Conservation (phyloP, 129 eudicot species). For the Flaveria sonorensis region DNA sequence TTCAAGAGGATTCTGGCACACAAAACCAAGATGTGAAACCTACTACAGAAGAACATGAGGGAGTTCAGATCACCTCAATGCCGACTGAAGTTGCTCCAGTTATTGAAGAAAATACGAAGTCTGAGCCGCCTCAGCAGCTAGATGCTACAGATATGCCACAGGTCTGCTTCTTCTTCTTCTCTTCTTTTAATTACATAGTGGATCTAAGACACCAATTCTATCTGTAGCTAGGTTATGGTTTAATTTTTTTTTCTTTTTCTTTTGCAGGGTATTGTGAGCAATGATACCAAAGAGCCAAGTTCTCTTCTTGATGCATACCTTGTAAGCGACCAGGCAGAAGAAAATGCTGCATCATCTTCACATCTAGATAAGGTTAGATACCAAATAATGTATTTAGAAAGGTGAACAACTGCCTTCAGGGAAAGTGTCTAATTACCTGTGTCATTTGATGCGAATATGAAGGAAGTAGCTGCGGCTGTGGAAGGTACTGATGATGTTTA, state of each 20-base stretch:
- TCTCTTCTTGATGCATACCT: slow-evolving; percentile 74
- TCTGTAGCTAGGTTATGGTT: slow-evolving; percentile 25
- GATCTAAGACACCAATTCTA: slow-evolving; percentile 20
- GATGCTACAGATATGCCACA: slow-evolving; percentile 35
- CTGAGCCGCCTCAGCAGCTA: slow-evolving; percentile 35
- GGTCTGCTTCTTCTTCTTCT: slow-evolving; percentile 42
- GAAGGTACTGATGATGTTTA: slow-evolving; percentile 46
- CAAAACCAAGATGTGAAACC: slow-evolving; percentile 38
- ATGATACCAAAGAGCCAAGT: slow-evolving; percentile 40
- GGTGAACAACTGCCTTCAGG: not conserved
- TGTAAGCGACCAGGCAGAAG: slow-evolving; percentile 48
- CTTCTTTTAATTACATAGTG: not conserved
- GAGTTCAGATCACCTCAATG: slow-evolving; percentile 34
- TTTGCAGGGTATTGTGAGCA: slow-evolving; percentile 46
- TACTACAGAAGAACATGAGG: slow-evolving; percentile 41
- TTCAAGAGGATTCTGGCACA: slow-evolving; percentile 41
- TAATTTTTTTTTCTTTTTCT: slow-evolving; percentile 4
- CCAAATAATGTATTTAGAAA: not conserved
- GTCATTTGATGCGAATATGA: slow-evolving; percentile 37
- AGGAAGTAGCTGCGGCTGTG: slow-evolving; percentile 50
- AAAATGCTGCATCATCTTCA: slow-evolving; percentile 40
- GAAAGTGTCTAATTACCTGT: slow-evolving; percentile 23
- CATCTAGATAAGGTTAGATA: slow-evolving; percentile 46
- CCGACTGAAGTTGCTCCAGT: slow-evolving; percentile 36
- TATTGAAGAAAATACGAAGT: slow-evolving; percentile 40